These are phyloP conservation scores for Trebouxia sp. DNA, from an alignment of 139 green algal species.

Conservation along the genomic window DNA sequence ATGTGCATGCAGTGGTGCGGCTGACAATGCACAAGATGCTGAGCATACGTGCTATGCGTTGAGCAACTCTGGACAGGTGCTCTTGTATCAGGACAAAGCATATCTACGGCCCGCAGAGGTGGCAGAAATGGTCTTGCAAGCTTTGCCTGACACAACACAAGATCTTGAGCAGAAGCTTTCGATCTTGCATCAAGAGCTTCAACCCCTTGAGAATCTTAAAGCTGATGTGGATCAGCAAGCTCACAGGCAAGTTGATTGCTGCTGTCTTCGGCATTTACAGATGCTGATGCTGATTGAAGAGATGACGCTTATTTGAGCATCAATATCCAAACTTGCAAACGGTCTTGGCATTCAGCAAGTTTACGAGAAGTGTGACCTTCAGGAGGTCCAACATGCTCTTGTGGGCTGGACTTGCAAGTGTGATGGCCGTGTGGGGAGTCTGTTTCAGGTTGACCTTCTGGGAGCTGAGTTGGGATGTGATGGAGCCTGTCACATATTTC, in stretches of 20 bases:
- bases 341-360: no score
- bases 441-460: slow-evolving; percentile 54
- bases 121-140: slow-evolving; percentile 26
- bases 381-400: slow-evolving; percentile 29
- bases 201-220: slow-evolving; percentile 28
- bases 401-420: slow-evolving; percentile 16
- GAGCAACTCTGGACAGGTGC: slow-evolving; percentile 37
- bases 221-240: slow-evolving; percentile 30
- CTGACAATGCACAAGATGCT: slow-evolving; percentile 31
- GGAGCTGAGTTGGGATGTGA: slow-evolving; percentile 66
- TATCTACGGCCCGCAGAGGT: slow-evolving; percentile 46
- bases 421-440: slow-evolving; percentile 33
- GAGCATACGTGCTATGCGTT: slow-evolving; percentile 41
- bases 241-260: slow-evolving; percentile 6
- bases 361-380: neutral
- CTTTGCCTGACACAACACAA: slow-evolving; percentile 36
- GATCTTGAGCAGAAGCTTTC: slow-evolving; percentile 30
- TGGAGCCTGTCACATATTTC: slow-evolving; percentile 56
- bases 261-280: no score
- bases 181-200: slow-evolving; percentile 32
- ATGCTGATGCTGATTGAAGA: no score
- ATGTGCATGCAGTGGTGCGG: slow-evolving; percentile 2
- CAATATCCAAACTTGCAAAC: neutral
- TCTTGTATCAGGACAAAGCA: slow-evolving; percentile 34
- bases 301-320: neutral